These are phyloP conservation scores for Ananas comosus DNA, from an alignment of 176 grass and related monocot species.

Conservation along the genomic window DNA sequence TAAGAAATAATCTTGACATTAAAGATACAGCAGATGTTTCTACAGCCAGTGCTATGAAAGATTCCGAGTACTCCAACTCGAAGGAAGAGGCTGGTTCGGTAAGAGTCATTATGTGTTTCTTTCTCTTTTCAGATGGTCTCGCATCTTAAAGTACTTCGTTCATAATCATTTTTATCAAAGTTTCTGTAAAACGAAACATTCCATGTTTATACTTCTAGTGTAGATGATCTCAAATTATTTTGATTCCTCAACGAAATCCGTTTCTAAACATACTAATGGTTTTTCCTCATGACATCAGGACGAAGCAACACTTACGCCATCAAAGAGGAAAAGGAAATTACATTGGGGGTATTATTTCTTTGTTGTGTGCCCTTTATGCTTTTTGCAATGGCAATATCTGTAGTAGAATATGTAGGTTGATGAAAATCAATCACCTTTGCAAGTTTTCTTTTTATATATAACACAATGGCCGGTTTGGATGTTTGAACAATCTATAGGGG, in stretches of 20 bases:
- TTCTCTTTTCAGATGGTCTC: neutral
- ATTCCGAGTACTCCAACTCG: neutral
- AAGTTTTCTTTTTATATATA: neutral
- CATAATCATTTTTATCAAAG: neutral
- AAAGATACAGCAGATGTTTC: neutral
- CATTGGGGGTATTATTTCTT: constrained; percentile 6
- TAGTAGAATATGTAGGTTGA: neutral
- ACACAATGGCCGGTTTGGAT: too few species aligned
- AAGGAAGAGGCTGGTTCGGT: neutral
- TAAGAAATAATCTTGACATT: constrained; percentile 1
- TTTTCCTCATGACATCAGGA: constrained; percentile 1
- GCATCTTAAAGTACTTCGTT: neutral
- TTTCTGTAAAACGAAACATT: neutral
- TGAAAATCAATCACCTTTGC: neutral
- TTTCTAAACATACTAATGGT: neutral
- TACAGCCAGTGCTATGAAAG: neutral
- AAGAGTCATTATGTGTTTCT: neutral
- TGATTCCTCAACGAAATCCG: neutral
- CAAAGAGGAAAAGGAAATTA: constrained; percentile 3
- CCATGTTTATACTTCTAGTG: neutral
- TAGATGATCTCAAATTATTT: neutral
- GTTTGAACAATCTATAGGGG: too few species aligned
- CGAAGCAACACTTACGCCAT: neutral
- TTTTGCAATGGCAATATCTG: neutral
- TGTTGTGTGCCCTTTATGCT: neutral